Evolutionary conservation across 208 protist species (phyloP).

Genomic region (Trypanosoma rangeli): DNA sequence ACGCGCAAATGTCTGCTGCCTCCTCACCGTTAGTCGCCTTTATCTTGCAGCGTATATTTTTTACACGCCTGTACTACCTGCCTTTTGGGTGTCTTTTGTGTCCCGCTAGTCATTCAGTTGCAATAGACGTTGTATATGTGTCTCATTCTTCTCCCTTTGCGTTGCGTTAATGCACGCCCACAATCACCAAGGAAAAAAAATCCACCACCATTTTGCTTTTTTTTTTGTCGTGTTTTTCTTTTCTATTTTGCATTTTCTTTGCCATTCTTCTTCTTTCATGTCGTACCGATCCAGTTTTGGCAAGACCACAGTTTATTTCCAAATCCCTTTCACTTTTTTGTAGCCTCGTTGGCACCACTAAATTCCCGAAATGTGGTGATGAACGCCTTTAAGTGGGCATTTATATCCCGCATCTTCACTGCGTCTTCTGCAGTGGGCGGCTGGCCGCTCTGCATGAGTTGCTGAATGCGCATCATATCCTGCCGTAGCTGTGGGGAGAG

Average conservation of each 20-base stretch:
- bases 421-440: slow-evolving; percentile 60
- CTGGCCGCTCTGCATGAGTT: slow-evolving; percentile 51
- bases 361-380: slow-evolving; percentile 79
- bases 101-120: too few relatives aligned
- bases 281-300: slow-evolving; percentile 5
- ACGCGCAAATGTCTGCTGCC: neutral
- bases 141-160: too few relatives aligned
- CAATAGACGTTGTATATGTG: too few relatives aligned
- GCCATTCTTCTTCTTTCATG: neutral
- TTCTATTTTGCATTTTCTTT: slow-evolving; percentile 3
- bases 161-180: neutral
- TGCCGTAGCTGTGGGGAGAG: slow-evolving; percentile 49
- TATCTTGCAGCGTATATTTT: neutral
- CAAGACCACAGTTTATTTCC: neutral
- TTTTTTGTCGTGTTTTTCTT: slow-evolving; percentile 3
- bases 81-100: too few relatives aligned
- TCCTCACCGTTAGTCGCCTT: too few relatives aligned
- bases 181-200: neutral
- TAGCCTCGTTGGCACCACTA: neutral
- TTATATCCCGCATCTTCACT: slow-evolving; percentile 68
- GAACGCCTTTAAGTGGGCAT: slow-evolving; percentile 74
- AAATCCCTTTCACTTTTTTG: neutral
- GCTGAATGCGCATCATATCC: slow-evolving; percentile 62
- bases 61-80: neutral
- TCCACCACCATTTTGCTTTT: slow-evolving; percentile 2